A percentile compares a stretch with the other conserved stretches of the same genome.
phyloP scores from a whole-genome alignment of 768 basidiomycete genomes.

The Macrocybe gigantea region DNA sequence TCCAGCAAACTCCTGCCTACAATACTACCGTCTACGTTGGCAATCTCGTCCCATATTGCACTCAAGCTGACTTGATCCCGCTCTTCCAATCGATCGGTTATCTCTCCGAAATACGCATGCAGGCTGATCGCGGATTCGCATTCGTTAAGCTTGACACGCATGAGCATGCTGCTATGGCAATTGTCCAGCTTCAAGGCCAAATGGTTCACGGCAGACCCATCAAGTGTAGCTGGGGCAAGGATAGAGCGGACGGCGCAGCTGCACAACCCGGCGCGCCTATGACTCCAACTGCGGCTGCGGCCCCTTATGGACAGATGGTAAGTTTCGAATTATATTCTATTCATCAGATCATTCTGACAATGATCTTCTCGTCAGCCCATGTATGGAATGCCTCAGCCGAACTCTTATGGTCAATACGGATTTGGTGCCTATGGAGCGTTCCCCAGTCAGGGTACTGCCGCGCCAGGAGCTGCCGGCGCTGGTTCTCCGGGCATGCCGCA shows the following conservation, averaged over 20 bases:
- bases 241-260: slow-evolving; percentile 70
- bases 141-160: slow-evolving; percentile 99
- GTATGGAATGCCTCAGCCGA: slow-evolving; percentile 87
- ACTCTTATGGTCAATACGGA: slow-evolving; percentile 72
- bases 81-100: slow-evolving; percentile 99
- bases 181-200: slow-evolving; percentile 94
- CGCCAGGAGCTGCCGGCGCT: slow-evolving; percentile 40
- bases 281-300: slow-evolving; percentile 54
- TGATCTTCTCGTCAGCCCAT: slow-evolving; percentile 50
- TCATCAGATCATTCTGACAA: neutral
- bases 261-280: slow-evolving; percentile 44
- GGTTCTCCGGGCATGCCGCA: slow-evolving; percentile 59
- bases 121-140: slow-evolving; percentile 97
- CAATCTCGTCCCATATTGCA: slow-evolving; percentile 95
- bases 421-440: slow-evolving; percentile 73
- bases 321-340: slow-evolving; percentile 13
- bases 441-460: slow-evolving; percentile 50
- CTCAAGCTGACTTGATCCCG: slow-evolving; percentile 95
- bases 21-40: slow-evolving; percentile 98
- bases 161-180: slow-evolving; percentile 97
- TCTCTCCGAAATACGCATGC: slow-evolving; percentile 98
- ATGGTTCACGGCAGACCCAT: slow-evolving; percentile 96
- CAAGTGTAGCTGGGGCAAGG: slow-evolving; percentile 99
- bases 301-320: slow-evolving; percentile 82
- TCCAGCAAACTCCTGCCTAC: slow-evolving; percentile 87